Conservation (phyloP, 164 flowering plant genomes). For the Magnolia changhungtana region DNA sequence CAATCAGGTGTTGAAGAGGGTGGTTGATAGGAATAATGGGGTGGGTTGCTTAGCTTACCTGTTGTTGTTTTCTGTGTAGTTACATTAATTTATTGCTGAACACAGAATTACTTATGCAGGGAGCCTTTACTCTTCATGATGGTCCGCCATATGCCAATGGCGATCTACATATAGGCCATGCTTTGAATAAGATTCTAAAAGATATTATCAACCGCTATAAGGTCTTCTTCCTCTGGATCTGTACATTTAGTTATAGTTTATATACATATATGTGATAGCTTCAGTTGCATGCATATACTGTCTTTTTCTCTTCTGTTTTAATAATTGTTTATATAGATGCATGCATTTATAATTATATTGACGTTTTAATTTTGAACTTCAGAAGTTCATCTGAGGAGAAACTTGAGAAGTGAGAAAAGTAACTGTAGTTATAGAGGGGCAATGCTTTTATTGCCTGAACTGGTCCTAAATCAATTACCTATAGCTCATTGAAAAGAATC, state of each 20-base stretch:
- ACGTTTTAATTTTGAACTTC: neutral
- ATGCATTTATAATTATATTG: neutral
- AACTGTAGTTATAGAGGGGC: neutral
- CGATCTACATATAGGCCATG: conserved; percentile 95
- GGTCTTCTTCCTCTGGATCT: conserved; percentile 32
- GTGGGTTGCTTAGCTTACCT: conserved; percentile 37
- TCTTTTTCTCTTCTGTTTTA: too few species aligned
- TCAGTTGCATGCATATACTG: neutral
- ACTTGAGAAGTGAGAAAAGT: neutral
- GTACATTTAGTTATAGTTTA: neutral
- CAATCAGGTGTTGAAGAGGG: conserved; percentile 72
- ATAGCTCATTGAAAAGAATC: neutral
- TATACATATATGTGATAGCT: neutral
- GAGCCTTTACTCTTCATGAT: conserved; percentile 83
- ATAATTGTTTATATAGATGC: neutral
- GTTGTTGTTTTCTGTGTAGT: neutral
- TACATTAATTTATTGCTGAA: conserved; percentile 15
- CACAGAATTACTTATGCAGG: conserved; percentile 39
- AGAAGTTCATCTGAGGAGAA: neutral
- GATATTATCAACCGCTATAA: conserved; percentile 95
- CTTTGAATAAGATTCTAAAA: conserved; percentile 93
- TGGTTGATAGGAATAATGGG: conserved; percentile 68
- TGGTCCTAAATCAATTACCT: neutral
- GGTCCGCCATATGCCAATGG: conserved; percentile 99
- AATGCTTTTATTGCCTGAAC: neutral